Conservation (phyloP, 768 basidiomycete genomes). For the Kwoniella newhampshirensis region DNA sequence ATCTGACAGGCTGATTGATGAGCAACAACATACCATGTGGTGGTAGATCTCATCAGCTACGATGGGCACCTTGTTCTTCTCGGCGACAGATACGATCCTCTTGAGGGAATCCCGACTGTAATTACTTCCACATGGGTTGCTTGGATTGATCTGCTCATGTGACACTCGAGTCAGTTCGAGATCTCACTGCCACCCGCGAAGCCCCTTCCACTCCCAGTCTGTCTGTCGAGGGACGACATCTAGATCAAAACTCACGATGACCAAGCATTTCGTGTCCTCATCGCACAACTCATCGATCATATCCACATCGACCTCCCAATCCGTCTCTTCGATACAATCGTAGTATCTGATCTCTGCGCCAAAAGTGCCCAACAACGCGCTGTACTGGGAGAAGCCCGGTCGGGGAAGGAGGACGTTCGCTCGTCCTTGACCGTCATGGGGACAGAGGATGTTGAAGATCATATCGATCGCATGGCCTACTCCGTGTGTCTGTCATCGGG, state of each 20-base stretch:
- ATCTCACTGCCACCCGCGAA: no score
- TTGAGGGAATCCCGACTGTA: slow-evolving; percentile 44
- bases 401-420: slow-evolving; percentile 53
- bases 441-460: slow-evolving; percentile 47
- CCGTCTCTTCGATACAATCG: slow-evolving; percentile 49
- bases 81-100: slow-evolving; percentile 47
- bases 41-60: slow-evolving; percentile 53
- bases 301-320: slow-evolving; percentile 53
- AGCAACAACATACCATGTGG: slow-evolving; percentile 43
- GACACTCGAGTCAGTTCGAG: neutral
- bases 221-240: no score
- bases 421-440: slow-evolving; percentile 30
- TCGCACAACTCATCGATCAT: slow-evolving; percentile 50
- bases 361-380: slow-evolving; percentile 43
- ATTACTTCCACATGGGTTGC: slow-evolving; percentile 54
- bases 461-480: slow-evolving; percentile 52
- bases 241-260: slow-evolving; percentile 41
- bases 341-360: slow-evolving; percentile 52
- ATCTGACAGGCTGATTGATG: no score
- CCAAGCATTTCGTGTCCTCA: slow-evolving; percentile 50
- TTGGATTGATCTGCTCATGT: slow-evolving; percentile 49
- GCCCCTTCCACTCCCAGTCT: no score
- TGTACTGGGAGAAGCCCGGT: slow-evolving; percentile 54
- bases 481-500: slow-evolving; percentile 54
- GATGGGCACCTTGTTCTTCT: slow-evolving; percentile 47